phyloP scores from a whole-genome alignment of 345 rosid species.

The Bruguiera sexangula region DNA sequence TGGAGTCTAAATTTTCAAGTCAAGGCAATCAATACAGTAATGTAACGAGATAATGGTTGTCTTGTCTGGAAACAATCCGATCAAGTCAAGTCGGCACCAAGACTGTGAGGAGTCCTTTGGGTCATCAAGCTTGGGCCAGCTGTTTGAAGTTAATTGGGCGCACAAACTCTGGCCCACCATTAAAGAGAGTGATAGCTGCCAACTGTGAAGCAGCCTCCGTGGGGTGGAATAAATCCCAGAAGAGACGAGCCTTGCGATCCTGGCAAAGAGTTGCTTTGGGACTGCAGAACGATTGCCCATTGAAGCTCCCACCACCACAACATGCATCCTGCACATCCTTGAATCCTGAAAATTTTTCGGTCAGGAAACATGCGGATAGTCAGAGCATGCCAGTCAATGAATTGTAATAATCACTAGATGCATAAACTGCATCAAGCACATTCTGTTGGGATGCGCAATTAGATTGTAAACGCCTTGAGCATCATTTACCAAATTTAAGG shows the following conservation, averaged over 20 bases:
- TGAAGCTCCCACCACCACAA: slow-evolving; percentile 37
- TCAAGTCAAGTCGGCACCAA: background rate
- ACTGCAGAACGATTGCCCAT: slow-evolving; percentile 27
- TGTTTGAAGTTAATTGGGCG: slow-evolving; percentile 46
- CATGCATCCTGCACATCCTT: slow-evolving; percentile 39
- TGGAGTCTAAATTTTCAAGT: too few relatives aligned
- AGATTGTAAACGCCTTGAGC: background rate
- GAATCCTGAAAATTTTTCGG: slow-evolving; percentile 30
- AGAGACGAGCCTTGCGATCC: slow-evolving; percentile 32
- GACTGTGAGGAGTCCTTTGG: background rate
- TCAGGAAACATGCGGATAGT: background rate
- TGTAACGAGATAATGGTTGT: background rate
- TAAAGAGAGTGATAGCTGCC: slow-evolving; percentile 46
- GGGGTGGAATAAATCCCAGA: slow-evolving; percentile 56
- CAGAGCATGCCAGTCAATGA: background rate
- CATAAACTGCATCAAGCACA: background rate
- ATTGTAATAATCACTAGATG: too few relatives aligned
- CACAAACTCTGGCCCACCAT: slow-evolving; percentile 38
- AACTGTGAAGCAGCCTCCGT: slow-evolving; percentile 43
- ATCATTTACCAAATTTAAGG: slow-evolving; percentile 27
- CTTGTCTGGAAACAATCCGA: background rate
- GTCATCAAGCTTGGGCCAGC: slow-evolving; percentile 36
- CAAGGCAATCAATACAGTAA: too few relatives aligned
- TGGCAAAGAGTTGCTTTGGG: slow-evolving; percentile 33
- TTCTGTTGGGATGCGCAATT: background rate